Base-by-base conservation (phyloP, 1,139 yeast species). In the Magnusiomyces sp. region DNA sequence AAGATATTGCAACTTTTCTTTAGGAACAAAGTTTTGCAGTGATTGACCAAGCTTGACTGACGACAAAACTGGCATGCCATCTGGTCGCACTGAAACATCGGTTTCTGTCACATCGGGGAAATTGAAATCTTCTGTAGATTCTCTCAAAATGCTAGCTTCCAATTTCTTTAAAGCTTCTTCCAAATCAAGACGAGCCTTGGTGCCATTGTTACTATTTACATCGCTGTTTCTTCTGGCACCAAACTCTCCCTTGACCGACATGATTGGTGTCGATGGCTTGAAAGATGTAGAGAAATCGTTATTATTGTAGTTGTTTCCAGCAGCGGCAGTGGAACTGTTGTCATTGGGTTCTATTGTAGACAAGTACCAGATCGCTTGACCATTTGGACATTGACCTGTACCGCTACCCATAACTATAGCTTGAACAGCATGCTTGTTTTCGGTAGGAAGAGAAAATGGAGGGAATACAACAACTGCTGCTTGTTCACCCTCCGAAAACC, bases 401-500 rank as follows among this genome's bases (percentile, higher is more conserved):
- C 87, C 92, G n/a, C 89, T 80, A 47, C 95, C 95, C 72, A 87
- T 81, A 42, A 92, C 85, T 40, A 90, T 71, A 3, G 83, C 94
- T 67, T 90, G 97, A 32, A 92, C 94, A 5, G 94, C 86, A 55
- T 71, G 74, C 50, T 70, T 70, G 63, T 90, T 90, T 51, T 75
- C 69, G 1, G 86, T 75, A 16, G 83, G 75, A 50, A 90, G 73
- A 0, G 95, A 80, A 20, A 77, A 77, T 20, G 95, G 94, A n/a
- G 98, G 97, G 73, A 92, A 92, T 1, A 89, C 95, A 16, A 90
- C 95, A 43, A 89, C 75, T 0, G 96, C 87, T 1, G 90, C 83
- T 43, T 81, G 76, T 68, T 90, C 97, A 49, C 80, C 81, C 47
- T 83, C 89, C 9, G 81, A 77, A 72, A 89, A 84, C 97, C 97